Evolutionary conservation across 768 basidiomycete genomes (phyloP).

Genomic region (Leccinum barrowsii): DNA sequence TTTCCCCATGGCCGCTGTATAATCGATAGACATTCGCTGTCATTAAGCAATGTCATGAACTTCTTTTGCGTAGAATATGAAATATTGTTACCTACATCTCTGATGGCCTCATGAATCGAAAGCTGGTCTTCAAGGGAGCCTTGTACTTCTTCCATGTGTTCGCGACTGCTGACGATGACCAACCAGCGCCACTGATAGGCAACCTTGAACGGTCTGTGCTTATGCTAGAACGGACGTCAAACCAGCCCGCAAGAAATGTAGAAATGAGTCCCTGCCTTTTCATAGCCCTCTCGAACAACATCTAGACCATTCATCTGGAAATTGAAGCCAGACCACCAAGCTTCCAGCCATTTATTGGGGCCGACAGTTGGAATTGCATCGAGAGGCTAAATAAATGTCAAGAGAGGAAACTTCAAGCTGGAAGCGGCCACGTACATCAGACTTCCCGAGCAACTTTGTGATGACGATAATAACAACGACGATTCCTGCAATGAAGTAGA

Average conservation of each 20-base stretch:
- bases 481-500: background rate
- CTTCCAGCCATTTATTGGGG: conserved; percentile 35
- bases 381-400: background rate
- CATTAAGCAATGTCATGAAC: background rate
- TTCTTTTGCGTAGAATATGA: background rate
- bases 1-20: conserved; percentile 30
- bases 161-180: conserved; percentile 27
- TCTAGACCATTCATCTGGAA: background rate
- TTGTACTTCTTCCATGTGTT: conserved; percentile 38
- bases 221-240: background rate
- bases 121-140: conserved; percentile 37
- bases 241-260: background rate
- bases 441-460: background rate
- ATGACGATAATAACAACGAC: background rate
- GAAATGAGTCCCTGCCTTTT: background rate
- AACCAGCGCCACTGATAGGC: background rate
- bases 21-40: conserved; percentile 38
- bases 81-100: conserved; percentile 30
- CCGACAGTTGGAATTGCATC: background rate
- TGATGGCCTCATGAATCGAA: conserved; percentile 30
- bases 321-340: background rate
- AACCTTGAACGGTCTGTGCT: background rate
- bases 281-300: background rate
- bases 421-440: background rate
- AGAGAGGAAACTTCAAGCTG: background rate